Percentiles rank a stretch among this genome's conserved stretches.
phyloP scores from a whole-genome alignment of 352 stramenopile species.

The Globisporangium splendens region DNA sequence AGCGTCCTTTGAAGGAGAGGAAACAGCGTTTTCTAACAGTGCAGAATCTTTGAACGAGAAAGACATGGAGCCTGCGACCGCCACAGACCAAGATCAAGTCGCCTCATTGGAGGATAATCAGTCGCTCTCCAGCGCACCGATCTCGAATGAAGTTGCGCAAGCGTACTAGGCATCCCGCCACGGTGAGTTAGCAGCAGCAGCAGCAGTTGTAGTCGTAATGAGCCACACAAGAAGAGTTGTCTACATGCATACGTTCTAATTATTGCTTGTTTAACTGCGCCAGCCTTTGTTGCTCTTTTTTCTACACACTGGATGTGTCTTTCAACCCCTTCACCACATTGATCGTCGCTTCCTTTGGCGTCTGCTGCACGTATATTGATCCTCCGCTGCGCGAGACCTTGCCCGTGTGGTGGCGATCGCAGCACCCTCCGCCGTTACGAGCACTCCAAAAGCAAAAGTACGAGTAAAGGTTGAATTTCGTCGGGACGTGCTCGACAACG shows the following conservation, averaged over 20 bases:
- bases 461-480: constrained; percentile 88
- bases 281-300: background rate
- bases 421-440: constrained; percentile 75
- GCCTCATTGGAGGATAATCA: background rate
- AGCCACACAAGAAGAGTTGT: background rate
- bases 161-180: constrained; percentile 8
- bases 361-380: constrained; percentile 55
- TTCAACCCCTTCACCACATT: background rate
- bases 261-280: constrained; percentile 3
- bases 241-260: constrained; percentile 7
- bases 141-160: constrained; percentile 15
- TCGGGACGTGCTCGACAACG: constrained; percentile 77
- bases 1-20: background rate
- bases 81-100: background rate
- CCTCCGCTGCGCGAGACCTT: constrained; percentile 52
- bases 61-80: background rate
- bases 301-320: constrained; percentile 3
- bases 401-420: constrained; percentile 55
- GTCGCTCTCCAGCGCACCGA: background rate
- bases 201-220: background rate
- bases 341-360: background rate
- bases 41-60: background rate
- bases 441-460: constrained; percentile 72
- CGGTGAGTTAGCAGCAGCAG: too few relatives aligned
- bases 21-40: background rate